phyloP scores from a whole-genome alignment of 768 basidiomycete genomes.

The Leccinum fibrillosum region DNA sequence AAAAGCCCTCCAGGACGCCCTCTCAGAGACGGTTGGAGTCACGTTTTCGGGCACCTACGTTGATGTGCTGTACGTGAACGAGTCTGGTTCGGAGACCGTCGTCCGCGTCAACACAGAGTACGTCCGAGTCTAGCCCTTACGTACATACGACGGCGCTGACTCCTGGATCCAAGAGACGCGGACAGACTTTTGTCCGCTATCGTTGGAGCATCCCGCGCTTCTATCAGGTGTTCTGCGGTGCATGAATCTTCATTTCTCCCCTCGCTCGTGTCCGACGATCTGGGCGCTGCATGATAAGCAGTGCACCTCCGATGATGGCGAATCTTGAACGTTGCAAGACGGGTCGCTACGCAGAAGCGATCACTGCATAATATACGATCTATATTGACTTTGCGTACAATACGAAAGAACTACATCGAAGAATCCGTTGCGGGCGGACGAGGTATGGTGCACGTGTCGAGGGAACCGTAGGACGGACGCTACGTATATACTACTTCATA shows the following conservation, averaged over 20 bases:
- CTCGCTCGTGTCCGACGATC: slow-evolving; percentile 22
- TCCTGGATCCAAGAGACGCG: slow-evolving; percentile 18
- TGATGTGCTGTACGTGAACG: slow-evolving; percentile 54
- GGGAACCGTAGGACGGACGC: neutral
- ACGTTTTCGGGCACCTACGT: slow-evolving; percentile 50
- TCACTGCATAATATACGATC: neutral
- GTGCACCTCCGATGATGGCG: slow-evolving; percentile 5
- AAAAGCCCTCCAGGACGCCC: slow-evolving; percentile 53
- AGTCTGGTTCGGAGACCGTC: slow-evolving; percentile 21
- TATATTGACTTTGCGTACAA: slow-evolving; percentile 8
- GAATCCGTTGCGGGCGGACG: neutral
- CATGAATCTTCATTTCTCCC: slow-evolving; percentile 32
- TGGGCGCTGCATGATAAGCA: slow-evolving; percentile 2
- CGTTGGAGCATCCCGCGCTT: slow-evolving; percentile 21
- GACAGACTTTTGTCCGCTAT: slow-evolving; percentile 25
- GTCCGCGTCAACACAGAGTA: slow-evolving; percentile 22
- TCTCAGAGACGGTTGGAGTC: slow-evolving; percentile 53
- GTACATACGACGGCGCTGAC: neutral
- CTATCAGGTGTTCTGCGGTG: slow-evolving; percentile 21
- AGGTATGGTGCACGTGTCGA: slow-evolving; percentile 7
- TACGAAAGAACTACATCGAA: neutral
- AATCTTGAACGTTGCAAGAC: slow-evolving; percentile 1
- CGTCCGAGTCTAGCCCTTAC: neutral
- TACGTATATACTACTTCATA: slow-evolving; percentile 2
- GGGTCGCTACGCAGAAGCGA: neutral